Percentiles rank a stretch among this genome's conserved stretches.
phyloP scores from a whole-genome alignment of 352 stramenopile species.

The Globisporangium takayamanum region DNA sequence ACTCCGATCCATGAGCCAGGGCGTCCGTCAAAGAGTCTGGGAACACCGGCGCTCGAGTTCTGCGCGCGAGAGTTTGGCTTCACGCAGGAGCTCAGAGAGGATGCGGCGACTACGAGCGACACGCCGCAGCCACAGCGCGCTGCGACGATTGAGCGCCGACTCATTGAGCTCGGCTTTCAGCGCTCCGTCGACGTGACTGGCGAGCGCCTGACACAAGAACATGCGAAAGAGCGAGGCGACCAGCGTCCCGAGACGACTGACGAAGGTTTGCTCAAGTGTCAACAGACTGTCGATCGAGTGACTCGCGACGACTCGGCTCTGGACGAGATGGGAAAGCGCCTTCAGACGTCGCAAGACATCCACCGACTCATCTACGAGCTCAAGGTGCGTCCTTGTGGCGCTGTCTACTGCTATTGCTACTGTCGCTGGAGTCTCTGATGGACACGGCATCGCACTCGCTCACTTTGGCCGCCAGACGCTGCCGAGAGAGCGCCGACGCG shows the following conservation, averaged over 20 bases:
- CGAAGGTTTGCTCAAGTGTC: background rate
- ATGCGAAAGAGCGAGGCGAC: background rate
- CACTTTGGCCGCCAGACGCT: conserved; percentile 23
- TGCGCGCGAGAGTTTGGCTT: conserved; percentile 40
- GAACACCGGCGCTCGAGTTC: conserved; percentile 18
- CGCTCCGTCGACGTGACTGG: conserved; percentile 10
- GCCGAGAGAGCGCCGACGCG: conserved; percentile 29
- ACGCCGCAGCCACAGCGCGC: conserved; percentile 36
- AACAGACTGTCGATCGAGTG: background rate
- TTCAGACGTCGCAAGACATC: conserved; percentile 34
- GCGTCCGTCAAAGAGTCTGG: background rate
- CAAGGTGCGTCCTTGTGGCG: conserved; percentile 21
- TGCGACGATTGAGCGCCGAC: conserved; percentile 27
- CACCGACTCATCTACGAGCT: conserved; percentile 61
- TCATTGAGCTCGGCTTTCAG: conserved; percentile 40
- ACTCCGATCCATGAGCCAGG: background rate
- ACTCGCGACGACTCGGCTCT: conserved; percentile 11
- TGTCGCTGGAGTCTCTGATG: background rate
- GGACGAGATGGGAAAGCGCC: background rate
- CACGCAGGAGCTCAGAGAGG: background rate
- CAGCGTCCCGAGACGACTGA: conserved; percentile 5
- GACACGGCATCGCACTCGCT: background rate
- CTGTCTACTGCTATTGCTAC: background rate
- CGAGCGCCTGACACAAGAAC: no score
- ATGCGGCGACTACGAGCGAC: background rate